phyloP scores from a whole-genome alignment of 106 monocot species.

The Apostasia shenzhenica region DNA sequence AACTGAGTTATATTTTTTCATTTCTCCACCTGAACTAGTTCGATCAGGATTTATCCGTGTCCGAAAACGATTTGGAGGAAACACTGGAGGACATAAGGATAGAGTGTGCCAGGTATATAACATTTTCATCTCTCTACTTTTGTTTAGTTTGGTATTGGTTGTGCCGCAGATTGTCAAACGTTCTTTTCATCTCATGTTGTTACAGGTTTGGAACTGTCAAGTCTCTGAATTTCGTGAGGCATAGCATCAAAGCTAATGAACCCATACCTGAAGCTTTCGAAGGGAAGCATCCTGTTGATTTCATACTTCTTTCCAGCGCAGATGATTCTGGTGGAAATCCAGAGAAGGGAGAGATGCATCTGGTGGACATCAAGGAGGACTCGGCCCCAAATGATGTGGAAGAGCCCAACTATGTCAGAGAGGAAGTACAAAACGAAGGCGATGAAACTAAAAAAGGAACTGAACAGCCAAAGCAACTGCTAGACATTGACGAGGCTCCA shows the following conservation, averaged over 20 bases:
- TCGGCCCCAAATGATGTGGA: not conserved
- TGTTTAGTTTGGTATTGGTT: too few species aligned
- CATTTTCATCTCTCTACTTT: not conserved
- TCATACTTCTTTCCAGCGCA: not conserved
- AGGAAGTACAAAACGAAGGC: not conserved
- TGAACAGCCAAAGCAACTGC: not conserved
- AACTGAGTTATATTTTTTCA: not conserved
- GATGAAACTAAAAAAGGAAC: not conserved
- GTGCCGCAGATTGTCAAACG: too few species aligned
- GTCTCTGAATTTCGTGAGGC: conserved; percentile 53
- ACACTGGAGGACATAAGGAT: conserved; percentile 74
- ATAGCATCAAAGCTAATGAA: not conserved
- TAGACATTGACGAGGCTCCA: not conserved
- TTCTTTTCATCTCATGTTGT: not conserved
- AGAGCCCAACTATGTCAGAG: conserved; percentile 7
- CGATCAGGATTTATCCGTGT: conserved; percentile 32
- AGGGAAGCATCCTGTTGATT: not conserved
- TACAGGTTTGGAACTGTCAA: conserved; percentile 88
- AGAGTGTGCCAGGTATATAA: conserved; percentile 64
- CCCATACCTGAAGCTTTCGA: conserved; percentile 1
- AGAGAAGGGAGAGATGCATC: conserved; percentile 2
- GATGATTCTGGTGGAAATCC: not conserved
- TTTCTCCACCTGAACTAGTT: conserved; percentile 29
- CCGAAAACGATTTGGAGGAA: conserved; percentile 66
- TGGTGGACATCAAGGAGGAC: not conserved